Conservation (phyloP, 768 basidiomycete genomes). For the Trametes meyenii region DNA sequence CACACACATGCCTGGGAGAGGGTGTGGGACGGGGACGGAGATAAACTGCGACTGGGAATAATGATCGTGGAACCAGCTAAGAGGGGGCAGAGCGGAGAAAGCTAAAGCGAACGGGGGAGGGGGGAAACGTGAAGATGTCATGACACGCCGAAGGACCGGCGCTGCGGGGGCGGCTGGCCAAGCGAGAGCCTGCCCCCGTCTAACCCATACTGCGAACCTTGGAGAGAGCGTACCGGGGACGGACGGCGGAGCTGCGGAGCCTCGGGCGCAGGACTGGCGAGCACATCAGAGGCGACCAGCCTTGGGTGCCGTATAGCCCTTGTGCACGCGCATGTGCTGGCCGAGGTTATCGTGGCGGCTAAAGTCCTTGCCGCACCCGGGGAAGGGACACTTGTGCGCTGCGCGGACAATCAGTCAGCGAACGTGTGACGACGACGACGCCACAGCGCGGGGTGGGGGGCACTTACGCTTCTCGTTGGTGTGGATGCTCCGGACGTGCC, state of each 20-base stretch:
- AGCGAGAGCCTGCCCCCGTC: background rate
- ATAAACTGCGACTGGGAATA: constrained; percentile 26
- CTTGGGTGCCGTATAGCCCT: constrained; percentile 30
- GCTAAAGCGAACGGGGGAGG: background rate
- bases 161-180: constrained; percentile 10
- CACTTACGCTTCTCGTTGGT: constrained; percentile 90
- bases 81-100: background rate
- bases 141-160: constrained; percentile 8
- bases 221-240: background rate
- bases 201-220: constrained; percentile 8
- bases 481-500: constrained; percentile 87
- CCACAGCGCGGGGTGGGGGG: constrained; percentile 12
- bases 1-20: background rate
- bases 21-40: background rate
- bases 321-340: constrained; percentile 87
- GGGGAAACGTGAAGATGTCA: background rate
- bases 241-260: background rate
- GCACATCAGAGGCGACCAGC: constrained; percentile 25
- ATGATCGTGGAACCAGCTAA: constrained; percentile 24
- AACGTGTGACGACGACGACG: constrained; percentile 12
- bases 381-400: constrained; percentile 84
- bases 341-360: constrained; percentile 87
- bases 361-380: constrained; percentile 82
- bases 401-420: constrained; percentile 20
- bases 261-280: background rate